Base-by-base conservation (phyloP, 2,329 filamentous ascomycete species). In the Xylariaceae sp. region DNA sequence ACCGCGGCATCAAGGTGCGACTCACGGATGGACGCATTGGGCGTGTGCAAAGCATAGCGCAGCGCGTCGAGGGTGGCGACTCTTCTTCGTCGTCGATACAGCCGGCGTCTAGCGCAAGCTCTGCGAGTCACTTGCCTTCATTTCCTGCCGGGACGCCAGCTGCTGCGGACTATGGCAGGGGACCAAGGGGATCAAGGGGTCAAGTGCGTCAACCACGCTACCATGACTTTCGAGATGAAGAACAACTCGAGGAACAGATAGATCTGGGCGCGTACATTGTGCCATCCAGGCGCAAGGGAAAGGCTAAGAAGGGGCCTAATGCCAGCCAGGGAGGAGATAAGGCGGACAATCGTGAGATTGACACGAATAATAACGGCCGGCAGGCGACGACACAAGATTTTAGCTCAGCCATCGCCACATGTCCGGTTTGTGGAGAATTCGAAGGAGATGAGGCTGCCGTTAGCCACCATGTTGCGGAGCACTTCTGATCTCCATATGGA, bases 1-100 rank as follows among this genome's bases (percentile, higher is more conserved):
- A 88, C 2, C 81, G 88, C 8, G 89, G 89, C 41, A 89, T 92
- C 75, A 93, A 92, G 73, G 88, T 92, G 23, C 83, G 89, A 2
- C 77, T 93, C 4, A 75, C 77, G 1, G 88, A 89, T 71, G 89
- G 89, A 1, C 80, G 87, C 30, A 83, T 93, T 2, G 89, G 89
- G 1, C 77, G 89, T 13, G 89, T 93, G 34, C 89, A 92, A 73
- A 77, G 79, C 50, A 79, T 90, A 72, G 76, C 56, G 17, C 53
- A 51, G 48, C 8, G 52, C n/a, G 18, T 13, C n/a, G 59, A 41
- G 5, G 50, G n/a, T 59, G 49, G 23, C 49, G 4, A 30, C 23
- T 30, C 23, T 30, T 5, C 23, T 30, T 30, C 23, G 23, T 49
- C 49, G 13, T 34, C 59, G 15, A 30, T 56, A 35, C 37, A 58